Conservation (phyloP, 2,329 filamentous ascomycete species). For the Ambrosiella cleistominuta region DNA sequence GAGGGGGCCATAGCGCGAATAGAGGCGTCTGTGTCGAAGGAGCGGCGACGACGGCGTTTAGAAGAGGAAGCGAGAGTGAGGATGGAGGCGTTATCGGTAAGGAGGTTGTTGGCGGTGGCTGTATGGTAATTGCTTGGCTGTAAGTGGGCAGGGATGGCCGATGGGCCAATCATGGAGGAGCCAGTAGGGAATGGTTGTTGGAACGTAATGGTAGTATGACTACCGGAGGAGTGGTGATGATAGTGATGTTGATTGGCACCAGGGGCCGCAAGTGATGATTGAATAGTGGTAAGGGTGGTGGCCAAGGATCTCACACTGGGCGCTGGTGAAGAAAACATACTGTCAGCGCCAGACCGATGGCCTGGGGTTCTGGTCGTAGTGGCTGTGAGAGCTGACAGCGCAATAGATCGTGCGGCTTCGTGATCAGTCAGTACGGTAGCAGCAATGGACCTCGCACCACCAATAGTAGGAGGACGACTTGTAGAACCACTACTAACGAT, state of each 20-base stretch:
- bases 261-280: conserved; percentile 41
- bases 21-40: conserved; percentile 71
- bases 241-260: conserved; percentile 24
- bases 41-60: conserved; percentile 58
- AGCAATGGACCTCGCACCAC: conserved; percentile 47
- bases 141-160: conserved; percentile 46
- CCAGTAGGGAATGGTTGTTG: conserved; percentile 46
- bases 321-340: conserved; percentile 67
- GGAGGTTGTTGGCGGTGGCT: conserved; percentile 65
- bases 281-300: conserved; percentile 72
- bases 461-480: conserved; percentile 35
- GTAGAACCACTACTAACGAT: conserved; percentile 9
- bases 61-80: conserved; percentile 69
- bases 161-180: conserved; percentile 47
- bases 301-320: conserved; percentile 66
- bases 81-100: conserved; percentile 75
- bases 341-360: conserved; percentile 50
- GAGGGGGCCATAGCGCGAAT: conserved; percentile 71
- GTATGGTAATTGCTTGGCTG: conserved; percentile 56
- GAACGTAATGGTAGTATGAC: conserved; percentile 31
- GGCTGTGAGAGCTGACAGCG: conserved; percentile 48
- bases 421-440: conserved; percentile 72
- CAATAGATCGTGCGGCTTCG: conserved; percentile 58
- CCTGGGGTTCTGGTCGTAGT: conserved; percentile 50
- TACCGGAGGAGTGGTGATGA: conserved; percentile 20